These are phyloP conservation scores for Epithele typhae DNA, from an alignment of 768 basidiomycete genomes.

Conservation along the genomic window DNA sequence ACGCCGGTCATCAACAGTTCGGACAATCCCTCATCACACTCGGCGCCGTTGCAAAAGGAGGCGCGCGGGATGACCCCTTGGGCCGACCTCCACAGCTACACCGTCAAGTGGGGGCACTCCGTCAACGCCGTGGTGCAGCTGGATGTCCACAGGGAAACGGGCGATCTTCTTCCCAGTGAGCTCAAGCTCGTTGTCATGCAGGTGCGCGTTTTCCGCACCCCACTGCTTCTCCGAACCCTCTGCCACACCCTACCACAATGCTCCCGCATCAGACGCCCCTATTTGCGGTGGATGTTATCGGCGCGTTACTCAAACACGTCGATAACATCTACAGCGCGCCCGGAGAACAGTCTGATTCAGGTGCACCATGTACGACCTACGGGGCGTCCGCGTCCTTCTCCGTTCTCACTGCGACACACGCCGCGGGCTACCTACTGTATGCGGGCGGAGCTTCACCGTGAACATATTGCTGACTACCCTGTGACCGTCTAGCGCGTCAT, in stretches of 20 bases:
- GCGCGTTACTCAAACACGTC: neutral
- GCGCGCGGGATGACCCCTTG: slow-evolving; percentile 61
- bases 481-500: slow-evolving; percentile 60
- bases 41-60: slow-evolving; percentile 25
- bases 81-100: slow-evolving; percentile 58
- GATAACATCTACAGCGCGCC: slow-evolving; percentile 3
- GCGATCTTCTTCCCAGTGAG: slow-evolving; percentile 48
- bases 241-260: neutral
- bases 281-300: slow-evolving; percentile 1
- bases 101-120: slow-evolving; percentile 55
- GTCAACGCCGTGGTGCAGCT: slow-evolving; percentile 57
- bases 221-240: neutral
- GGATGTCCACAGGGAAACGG: slow-evolving; percentile 50
- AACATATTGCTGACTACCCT: no score
- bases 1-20: slow-evolving; percentile 9
- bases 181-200: slow-evolving; percentile 66
- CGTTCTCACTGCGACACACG: no score
- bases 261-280: neutral
- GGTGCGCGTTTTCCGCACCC: slow-evolving; percentile 24
- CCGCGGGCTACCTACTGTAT: no score
- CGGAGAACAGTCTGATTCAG: no score
- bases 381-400: no score
- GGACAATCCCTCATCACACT: slow-evolving; percentile 1
- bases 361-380: no score
- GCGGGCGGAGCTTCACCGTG: no score